Base-by-base conservation (phyloP, 2,329 filamentous ascomycete genomes). In the Penicillium sp. region DNA sequence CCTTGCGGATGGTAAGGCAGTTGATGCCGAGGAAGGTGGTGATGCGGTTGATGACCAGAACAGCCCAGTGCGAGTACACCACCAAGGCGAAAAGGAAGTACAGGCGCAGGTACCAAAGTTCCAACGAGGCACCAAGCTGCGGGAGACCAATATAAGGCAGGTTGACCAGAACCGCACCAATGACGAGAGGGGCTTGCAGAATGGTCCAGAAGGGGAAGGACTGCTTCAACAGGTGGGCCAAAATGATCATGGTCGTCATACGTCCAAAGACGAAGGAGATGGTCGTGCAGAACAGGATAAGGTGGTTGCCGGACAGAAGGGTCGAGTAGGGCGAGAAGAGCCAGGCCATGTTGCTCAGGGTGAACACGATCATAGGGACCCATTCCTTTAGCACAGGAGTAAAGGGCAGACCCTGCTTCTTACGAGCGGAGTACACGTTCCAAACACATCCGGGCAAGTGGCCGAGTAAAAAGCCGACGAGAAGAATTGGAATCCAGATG, bases 221-320 rank as follows among this genome's bases (percentile, higher is more conserved):
- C 69, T 97, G 93, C 55, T 83, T 83, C 1, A 93, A 93, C 44
- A 98, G 78, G 71, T 98, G 93, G 2, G 93, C 92, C 15, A 98
- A 83, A 66, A 98, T 98, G 72, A 97, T 97, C 77, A 97, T 98
- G 33, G 93, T 98, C 0, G 93, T 97, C 86, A 98, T 90, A 59
- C 93, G 87, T 31, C 93, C 93, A 70, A 98, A 97, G 51, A 96
- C 93, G 63, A 97, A 91, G n/a, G 89, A 88, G 78, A 97, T 87
- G 52, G 89, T 95, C 52, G 95, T 73, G 75, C 91, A 96, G 71
- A 95, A 95, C 41, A 97, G 81, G 9, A 95, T 84, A 1, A 98
- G 81, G 65, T 93, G 88, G 73, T 97, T 96, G 52, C 95, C 84
- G 31, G 75, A 73, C 66, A 95, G 80, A 32, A 98, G 74, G 9